Percentiles rank a stretch among this genome's conserved stretches.
These are phyloP conservation scores for Danielozyma ontarioensis DNA, from an alignment of 805 yeast species.

Conservation along the genomic window DNA sequence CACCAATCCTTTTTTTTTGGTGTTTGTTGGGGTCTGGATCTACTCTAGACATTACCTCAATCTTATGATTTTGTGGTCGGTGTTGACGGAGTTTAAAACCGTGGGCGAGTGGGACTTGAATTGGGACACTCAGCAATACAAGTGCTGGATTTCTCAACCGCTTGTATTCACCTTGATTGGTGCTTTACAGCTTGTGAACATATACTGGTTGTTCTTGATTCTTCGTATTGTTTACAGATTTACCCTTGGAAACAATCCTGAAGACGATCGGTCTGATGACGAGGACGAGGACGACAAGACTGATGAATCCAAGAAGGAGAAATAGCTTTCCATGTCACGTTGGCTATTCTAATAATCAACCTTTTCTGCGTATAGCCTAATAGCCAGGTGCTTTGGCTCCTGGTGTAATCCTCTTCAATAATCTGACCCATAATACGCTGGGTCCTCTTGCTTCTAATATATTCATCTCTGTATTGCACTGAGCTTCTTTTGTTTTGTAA, in stretches of 20 bases:
- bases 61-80: constrained; percentile 74
- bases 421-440: no score
- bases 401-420: no score
- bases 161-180: constrained; percentile 75
- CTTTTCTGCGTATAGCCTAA: no score
- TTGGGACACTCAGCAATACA: constrained; percentile 90
- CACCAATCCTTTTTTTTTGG: constrained; percentile 60
- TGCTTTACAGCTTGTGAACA: constrained; percentile 80
- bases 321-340: no score
- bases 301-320: no score
- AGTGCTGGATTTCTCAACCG: constrained; percentile 92
- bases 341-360: no score
- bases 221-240: constrained; percentile 70
- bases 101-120: constrained; percentile 78
- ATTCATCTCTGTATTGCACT: no score
- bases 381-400: no score
- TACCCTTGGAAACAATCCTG: constrained; percentile 51
- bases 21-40: constrained; percentile 73
- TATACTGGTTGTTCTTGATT: constrained; percentile 84
- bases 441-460: no score
- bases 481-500: no score
- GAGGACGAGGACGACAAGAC: constrained; percentile 61
- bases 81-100: constrained; percentile 77
- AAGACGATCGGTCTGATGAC: constrained; percentile 85
- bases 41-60: constrained; percentile 87